These are phyloP conservation scores for Serendipita vermifera DNA, from an alignment of 768 basidiomycete genomes.

Conservation along the genomic window DNA sequence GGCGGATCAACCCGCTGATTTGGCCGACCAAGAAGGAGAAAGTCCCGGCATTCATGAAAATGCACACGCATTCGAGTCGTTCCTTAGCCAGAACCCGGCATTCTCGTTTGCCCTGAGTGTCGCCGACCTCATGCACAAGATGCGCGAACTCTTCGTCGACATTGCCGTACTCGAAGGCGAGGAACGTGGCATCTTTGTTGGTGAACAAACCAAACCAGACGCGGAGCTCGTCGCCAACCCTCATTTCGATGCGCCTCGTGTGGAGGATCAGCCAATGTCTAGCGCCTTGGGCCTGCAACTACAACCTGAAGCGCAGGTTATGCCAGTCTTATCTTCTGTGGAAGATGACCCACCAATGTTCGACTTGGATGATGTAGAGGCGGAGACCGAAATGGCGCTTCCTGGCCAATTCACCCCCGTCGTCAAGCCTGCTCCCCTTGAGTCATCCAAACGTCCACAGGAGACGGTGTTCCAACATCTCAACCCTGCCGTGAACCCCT, in stretches of 20 bases:
- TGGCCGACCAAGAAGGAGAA: no score
- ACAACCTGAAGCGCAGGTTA: background rate
- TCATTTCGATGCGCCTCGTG: background rate
- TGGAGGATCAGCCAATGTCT: background rate
- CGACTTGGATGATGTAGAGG: background rate
- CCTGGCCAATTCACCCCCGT: background rate
- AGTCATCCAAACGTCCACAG: background rate
- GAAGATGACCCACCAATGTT: background rate
- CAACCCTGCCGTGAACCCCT: constrained; percentile 1
- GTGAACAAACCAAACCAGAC: background rate
- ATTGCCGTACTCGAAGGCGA: constrained; percentile 7
- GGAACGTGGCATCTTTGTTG: background rate
- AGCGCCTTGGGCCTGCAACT: constrained; percentile 5
- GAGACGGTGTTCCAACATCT: background rate
- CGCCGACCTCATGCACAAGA: background rate
- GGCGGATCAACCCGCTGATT: no score
- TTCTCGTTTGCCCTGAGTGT: background rate
- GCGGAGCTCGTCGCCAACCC: background rate
- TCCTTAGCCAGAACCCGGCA: background rate
- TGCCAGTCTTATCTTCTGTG: background rate
- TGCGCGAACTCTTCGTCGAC: constrained; percentile 3
- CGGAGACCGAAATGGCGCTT: background rate
- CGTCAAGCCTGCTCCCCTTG: no score
- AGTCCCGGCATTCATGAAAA: no score
- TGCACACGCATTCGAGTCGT: no score